phyloP scores from a whole-genome alignment of 306 rosid species.

The Bauhinia variegata region DNA sequence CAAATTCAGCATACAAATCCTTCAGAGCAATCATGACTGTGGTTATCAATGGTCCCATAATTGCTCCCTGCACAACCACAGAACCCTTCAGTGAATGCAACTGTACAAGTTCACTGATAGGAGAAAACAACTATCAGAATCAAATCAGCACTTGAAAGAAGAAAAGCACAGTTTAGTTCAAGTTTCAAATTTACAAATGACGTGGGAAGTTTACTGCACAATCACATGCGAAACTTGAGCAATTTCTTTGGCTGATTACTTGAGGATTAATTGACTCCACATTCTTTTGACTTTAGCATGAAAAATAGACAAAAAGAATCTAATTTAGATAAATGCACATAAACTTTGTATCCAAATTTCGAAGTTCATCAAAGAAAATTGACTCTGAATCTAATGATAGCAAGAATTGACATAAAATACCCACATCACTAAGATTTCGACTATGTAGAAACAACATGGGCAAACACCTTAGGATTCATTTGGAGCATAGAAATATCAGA shows the following conservation, averaged over 20 bases:
- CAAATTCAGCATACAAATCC: slow-evolving; percentile 77
- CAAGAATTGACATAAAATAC: neutral
- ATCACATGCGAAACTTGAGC: no score
- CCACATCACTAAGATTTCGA: neutral
- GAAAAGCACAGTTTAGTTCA: neutral
- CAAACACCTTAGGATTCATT: neutral
- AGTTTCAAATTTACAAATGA: no score
- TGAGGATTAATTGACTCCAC: neutral
- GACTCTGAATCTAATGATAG: slow-evolving; percentile 2
- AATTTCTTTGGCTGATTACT: neutral
- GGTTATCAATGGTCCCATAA: slow-evolving; percentile 82
- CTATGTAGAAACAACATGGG: neutral
- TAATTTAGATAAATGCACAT: neutral
- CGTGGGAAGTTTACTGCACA: neutral
- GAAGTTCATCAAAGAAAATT: neutral
- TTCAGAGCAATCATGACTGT: slow-evolving; percentile 79
- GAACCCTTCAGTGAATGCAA: slow-evolving; percentile 18
- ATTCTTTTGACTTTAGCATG: no score
- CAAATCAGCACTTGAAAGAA: neutral
- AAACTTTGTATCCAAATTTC: neutral
- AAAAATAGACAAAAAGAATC: neutral
- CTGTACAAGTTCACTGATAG: neutral
- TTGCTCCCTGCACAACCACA: slow-evolving; percentile 65
- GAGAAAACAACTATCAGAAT: neutral
- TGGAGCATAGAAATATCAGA: neutral